Conservation (phyloP, 192 early-diverging fungal genomes). For the Umbelopsis ramanniana region DNA sequence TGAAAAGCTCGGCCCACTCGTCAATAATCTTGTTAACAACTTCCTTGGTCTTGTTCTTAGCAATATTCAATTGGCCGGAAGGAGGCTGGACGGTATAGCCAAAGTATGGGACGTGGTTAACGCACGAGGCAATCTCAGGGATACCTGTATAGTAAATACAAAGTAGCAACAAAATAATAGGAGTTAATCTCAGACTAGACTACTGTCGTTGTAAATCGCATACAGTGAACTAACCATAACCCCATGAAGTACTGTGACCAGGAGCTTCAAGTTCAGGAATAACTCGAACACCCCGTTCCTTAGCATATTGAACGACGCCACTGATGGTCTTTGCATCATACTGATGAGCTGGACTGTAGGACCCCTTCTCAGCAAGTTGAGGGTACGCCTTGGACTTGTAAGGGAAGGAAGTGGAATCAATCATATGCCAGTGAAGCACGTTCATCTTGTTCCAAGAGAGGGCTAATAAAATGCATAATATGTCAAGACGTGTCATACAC, state of each 20-base stretch:
- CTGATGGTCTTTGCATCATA: constrained; percentile 51
- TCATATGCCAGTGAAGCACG: constrained; percentile 43
- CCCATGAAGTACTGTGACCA: constrained; percentile 52
- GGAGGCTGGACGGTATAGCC: constrained; percentile 52
- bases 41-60: constrained; percentile 47
- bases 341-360: constrained; percentile 41
- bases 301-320: constrained; percentile 51
- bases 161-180: neutral
- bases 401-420: constrained; percentile 40
- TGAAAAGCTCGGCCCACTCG: constrained; percentile 46
- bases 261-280: constrained; percentile 66
- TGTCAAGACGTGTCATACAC: neutral
- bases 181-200: neutral
- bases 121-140: constrained; percentile 39
- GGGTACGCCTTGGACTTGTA: constrained; percentile 38
- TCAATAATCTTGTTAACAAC: constrained; percentile 45
- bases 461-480: neutral
- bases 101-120: constrained; percentile 34
- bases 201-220: no score
- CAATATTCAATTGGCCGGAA: constrained; percentile 58
- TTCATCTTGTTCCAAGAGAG: constrained; percentile 44
- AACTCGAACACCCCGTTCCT: constrained; percentile 56
- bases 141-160: constrained; percentile 26
- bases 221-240: constrained; percentile 15
- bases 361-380: constrained; percentile 38